Percentiles rank a stretch among this genome's conserved stretches.
Evolutionary conservation across 208 protist genomes (phyloP).

Genomic region (Crithidia sp.): DNA sequence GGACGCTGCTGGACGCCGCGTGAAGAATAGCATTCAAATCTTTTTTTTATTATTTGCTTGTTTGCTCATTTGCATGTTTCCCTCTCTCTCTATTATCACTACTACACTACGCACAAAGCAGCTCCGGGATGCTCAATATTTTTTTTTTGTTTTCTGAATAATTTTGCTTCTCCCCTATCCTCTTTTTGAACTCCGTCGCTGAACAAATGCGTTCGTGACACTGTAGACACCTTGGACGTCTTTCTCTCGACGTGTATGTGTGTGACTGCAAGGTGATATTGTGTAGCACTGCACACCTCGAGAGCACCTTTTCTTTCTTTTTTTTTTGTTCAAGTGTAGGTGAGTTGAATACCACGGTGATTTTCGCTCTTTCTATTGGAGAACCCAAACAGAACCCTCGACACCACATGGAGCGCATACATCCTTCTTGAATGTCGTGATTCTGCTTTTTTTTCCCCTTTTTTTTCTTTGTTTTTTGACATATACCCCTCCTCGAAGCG

Average conservation of each 20-base stretch:
- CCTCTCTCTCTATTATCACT: neutral
- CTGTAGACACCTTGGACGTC: neutral
- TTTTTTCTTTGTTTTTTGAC: neutral
- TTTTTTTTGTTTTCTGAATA: slow-evolving; percentile 1
- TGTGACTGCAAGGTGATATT: neutral
- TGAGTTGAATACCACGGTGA: too few species aligned
- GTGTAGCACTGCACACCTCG: neutral
- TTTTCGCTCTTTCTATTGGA: too few species aligned
- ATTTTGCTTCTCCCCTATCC: neutral
- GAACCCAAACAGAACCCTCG: too few species aligned
- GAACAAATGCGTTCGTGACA: neutral
- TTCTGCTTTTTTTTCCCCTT: neutral
- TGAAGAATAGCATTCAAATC: too few species aligned
- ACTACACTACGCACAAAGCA: too few species aligned
- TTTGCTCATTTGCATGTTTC: neutral
- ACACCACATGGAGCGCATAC: too few species aligned
- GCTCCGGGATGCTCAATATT: neutral
- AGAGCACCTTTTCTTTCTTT: neutral
- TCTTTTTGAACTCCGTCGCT: too few species aligned
- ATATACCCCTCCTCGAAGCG: too few species aligned
- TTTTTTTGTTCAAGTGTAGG: neutral
- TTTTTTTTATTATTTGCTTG: too few species aligned
- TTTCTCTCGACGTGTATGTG: neutral
- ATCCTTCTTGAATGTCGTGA: neutral
- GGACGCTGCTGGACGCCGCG: too few species aligned